Percentiles rank a stretch among this genome's conserved stretches.
Conservation (phyloP, 768 basidiomycete genomes). For the Baorangia bicolor region DNA sequence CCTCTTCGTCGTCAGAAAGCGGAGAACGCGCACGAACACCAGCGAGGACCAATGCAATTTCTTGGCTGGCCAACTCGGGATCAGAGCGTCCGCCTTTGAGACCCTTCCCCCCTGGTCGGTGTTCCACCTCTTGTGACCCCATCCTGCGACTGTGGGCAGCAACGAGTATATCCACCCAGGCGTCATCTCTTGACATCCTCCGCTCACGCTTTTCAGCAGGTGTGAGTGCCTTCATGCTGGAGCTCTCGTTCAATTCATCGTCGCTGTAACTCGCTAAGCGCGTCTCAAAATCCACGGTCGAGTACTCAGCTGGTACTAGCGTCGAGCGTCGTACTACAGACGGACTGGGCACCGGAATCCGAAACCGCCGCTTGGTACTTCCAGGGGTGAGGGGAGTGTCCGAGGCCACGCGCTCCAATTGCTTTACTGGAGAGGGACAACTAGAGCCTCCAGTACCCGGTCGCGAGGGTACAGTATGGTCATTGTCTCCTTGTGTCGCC, state of each 20-base stretch:
- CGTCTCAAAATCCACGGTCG: constrained; percentile 81
- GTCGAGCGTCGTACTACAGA: constrained; percentile 47
- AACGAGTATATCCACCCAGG: constrained; percentile 87
- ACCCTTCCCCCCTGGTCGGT: constrained; percentile 26
- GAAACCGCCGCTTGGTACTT: constrained; percentile 51
- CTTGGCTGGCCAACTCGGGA: constrained; percentile 70
- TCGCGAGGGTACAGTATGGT: constrained; percentile 28
- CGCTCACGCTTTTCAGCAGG: constrained; percentile 42
- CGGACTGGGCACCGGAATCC: constrained; percentile 59
- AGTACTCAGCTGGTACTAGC: constrained; percentile 71
- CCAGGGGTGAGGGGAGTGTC: constrained; percentile 30
- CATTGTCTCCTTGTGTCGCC: constrained; percentile 25
- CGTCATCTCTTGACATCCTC: constrained; percentile 59
- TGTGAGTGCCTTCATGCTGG: constrained; percentile 39
- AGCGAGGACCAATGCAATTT: constrained; percentile 71
- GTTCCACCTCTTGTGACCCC: constrained; percentile 54
- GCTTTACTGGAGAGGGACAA: constrained; percentile 16
- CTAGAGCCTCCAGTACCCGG: constrained; percentile 24
- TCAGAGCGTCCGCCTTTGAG: constrained; percentile 46
- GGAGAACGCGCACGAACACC: constrained; percentile 42
- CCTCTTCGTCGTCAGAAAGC: constrained; percentile 42
- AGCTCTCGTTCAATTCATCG: constrained; percentile 43
- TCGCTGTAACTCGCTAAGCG: constrained; percentile 64
- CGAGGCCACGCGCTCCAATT: constrained; percentile 26
- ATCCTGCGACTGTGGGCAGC: constrained; percentile 52